Percentiles rank a stretch among this genome's conserved stretches.
Conservation (phyloP, 202 grass and related monocot genomes). For the Musa balbisiana region DNA sequence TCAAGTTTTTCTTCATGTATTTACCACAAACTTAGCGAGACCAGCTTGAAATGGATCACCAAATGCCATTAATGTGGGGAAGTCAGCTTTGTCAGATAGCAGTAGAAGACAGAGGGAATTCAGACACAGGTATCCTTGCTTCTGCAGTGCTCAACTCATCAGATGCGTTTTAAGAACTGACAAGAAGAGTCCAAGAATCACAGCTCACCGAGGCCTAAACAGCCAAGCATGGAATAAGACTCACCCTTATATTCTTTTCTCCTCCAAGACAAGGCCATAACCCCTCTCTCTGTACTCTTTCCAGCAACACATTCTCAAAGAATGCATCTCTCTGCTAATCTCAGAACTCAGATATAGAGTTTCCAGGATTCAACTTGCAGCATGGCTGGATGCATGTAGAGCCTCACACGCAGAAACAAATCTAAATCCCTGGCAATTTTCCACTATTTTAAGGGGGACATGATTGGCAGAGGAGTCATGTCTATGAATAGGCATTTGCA, state of each 20-base stretch:
- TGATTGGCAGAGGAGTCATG: not conserved
- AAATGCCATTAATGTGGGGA: slow-evolving; percentile 4
- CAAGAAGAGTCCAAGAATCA: not conserved
- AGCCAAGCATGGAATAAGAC: not conserved
- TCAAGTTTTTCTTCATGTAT: no score
- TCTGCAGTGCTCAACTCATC: not conserved
- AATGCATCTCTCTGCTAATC: not conserved
- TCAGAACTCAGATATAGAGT: no score
- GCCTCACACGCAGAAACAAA: not conserved
- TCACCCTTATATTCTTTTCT: not conserved
- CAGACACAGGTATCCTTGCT: not conserved
- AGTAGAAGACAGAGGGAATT: slow-evolving; percentile 8
- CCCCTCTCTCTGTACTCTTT: not conserved
- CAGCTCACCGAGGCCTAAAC: not conserved
- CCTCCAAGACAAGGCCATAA: not conserved
- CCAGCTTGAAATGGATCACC: not conserved
- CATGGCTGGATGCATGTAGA: not conserved
- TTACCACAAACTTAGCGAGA: not conserved
- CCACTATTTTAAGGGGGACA: not conserved
- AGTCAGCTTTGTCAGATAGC: not conserved
- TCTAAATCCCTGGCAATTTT: not conserved
- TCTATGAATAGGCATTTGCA: not conserved
- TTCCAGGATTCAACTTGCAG: not conserved
- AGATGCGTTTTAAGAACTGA: not conserved
- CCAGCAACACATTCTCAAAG: not conserved